These are phyloP conservation scores for Solidago caesia DNA, from an alignment of 129 eudicot genomes.

Conservation along the genomic window DNA sequence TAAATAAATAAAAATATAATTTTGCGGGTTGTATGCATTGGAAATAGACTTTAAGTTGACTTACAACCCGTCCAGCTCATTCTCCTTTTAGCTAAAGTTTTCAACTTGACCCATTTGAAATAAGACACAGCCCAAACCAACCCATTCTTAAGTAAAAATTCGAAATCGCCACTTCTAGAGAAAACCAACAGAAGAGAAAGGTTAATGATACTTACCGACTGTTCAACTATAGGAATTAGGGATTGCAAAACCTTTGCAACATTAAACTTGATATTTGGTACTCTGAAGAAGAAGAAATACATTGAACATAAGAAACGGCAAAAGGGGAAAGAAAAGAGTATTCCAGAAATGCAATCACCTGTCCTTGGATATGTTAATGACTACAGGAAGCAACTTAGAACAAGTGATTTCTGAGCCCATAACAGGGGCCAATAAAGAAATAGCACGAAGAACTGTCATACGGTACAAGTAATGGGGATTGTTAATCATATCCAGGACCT, in stretches of 20 bases:
- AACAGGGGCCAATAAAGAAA: constrained; percentile 89
- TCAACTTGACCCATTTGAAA: background rate
- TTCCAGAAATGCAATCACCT: constrained; percentile 46
- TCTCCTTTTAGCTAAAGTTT: background rate
- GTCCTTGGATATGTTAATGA: constrained; percentile 74
- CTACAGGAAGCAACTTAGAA: constrained; percentile 85
- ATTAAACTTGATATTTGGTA: constrained; percentile 88
- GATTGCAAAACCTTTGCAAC: constrained; percentile 97
- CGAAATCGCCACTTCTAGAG: background rate
- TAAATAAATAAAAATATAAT: background rate
- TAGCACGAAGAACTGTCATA: constrained; percentile 86
- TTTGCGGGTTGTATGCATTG: background rate
- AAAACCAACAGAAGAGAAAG: background rate
- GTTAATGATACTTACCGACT: constrained; percentile 52
- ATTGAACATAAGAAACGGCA: background rate
- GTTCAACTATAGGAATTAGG: constrained; percentile 79
- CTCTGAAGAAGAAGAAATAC: constrained; percentile 45
- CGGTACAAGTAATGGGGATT: constrained; percentile 92
- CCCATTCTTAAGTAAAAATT: background rate
- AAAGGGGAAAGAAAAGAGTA: background rate
- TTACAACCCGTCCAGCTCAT: background rate
- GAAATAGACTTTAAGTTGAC: background rate
- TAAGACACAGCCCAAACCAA: background rate
- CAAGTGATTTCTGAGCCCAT: constrained; percentile 96
- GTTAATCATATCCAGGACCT: constrained; percentile 90